Evolutionary conservation across 2,329 filamentous ascomycete species (phyloP).

Genomic region (Fusarium anguioides): DNA sequence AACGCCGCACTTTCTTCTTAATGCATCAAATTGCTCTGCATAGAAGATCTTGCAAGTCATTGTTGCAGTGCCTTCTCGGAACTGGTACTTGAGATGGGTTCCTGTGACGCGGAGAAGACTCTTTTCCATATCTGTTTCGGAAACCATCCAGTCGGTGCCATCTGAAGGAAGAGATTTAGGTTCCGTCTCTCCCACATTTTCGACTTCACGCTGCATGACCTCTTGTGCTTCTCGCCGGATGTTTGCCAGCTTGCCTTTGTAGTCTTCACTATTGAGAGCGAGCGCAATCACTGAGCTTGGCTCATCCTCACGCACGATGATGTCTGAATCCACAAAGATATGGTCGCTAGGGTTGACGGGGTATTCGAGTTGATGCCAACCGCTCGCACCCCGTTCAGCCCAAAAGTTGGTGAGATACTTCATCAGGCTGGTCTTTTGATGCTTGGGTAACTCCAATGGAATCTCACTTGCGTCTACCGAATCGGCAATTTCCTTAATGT

Average conservation of each 20-base stretch:
- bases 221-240: constrained; percentile 67
- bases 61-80: constrained; percentile 90
- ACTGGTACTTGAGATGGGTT: constrained; percentile 95
- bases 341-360: constrained; percentile 89
- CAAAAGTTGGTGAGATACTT: constrained; percentile 98
- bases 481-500: constrained; percentile 71
- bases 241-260: constrained; percentile 79
- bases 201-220: constrained; percentile 53
- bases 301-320: constrained; percentile 97
- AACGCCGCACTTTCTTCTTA: constrained; percentile 91
- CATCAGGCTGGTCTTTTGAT: constrained; percentile 92
- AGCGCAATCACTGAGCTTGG: constrained; percentile 96
- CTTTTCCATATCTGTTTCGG: constrained; percentile 83
- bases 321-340: constrained; percentile 95
- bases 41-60: constrained; percentile 99
- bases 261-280: constrained; percentile 88
- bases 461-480: constrained; percentile 71
- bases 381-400: constrained; percentile 96
- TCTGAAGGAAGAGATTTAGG: constrained; percentile 52
- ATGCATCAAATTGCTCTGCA: constrained; percentile 95
- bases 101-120: constrained; percentile 86
- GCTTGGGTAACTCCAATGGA: constrained; percentile 82
- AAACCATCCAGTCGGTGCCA: constrained; percentile 54
- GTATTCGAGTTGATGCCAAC: constrained; percentile 93
- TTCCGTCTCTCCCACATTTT: constrained; percentile 46